Evolutionary conservation across 768 basidiomycete genomes (phyloP).

Genomic region (Pholiota microspora): DNA sequence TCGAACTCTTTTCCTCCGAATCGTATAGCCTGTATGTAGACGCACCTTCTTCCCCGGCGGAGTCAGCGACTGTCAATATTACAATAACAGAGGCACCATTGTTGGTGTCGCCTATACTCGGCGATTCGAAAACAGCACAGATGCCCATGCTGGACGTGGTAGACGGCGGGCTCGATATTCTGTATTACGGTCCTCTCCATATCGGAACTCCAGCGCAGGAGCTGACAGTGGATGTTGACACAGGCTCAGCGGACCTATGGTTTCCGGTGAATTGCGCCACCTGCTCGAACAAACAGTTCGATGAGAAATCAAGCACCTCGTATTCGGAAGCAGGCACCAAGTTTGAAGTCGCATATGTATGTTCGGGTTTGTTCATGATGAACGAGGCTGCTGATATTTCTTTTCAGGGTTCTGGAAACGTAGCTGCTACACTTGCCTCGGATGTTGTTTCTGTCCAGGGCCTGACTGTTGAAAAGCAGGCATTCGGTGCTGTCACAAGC

Average conservation of each 20-base stretch:
- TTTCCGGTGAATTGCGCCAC: constrained; percentile 35
- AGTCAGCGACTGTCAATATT: neutral
- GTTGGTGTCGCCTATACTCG: constrained; percentile 14
- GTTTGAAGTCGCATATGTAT: constrained; percentile 47
- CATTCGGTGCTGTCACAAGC: constrained; percentile 50
- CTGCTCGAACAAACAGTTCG: constrained; percentile 40
- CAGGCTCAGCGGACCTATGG: constrained; percentile 71
- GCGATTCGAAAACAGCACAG: constrained; percentile 15
- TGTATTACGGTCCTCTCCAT: constrained; percentile 31
- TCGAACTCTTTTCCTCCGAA: neutral
- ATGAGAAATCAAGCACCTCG: constrained; percentile 37
- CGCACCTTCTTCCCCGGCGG: neutral
- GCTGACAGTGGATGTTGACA: constrained; percentile 62
- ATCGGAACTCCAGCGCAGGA: constrained; percentile 57
- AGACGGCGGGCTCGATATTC: constrained; percentile 22
- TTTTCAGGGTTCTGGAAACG: constrained; percentile 51
- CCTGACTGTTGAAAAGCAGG: constrained; percentile 43
- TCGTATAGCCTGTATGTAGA: neutral
- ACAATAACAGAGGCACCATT: constrained; percentile 9
- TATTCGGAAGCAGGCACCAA: constrained; percentile 27
- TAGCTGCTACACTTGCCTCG: constrained; percentile 43
- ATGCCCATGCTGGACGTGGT: constrained; percentile 25
- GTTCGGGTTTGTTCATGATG: constrained; percentile 9
- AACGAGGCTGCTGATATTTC: neutral
- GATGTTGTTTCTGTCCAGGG: constrained; percentile 52